Evolutionary conservation across 306 rosid genomes (phyloP).

Genomic region (Quercus dentata): DNA sequence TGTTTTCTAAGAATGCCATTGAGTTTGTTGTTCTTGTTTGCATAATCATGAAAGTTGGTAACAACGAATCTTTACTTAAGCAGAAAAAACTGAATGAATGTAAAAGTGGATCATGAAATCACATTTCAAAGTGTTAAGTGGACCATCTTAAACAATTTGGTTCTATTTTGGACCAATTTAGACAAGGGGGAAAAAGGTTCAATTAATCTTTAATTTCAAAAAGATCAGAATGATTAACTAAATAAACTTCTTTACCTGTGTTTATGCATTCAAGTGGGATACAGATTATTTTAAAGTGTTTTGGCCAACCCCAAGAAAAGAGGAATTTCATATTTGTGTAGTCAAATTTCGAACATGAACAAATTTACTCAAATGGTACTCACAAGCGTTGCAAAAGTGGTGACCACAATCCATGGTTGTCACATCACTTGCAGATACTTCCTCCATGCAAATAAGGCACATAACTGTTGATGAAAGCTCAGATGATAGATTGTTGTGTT

Average conservation of each 20-base stretch:
- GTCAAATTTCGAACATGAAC: neutral
- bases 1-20: neutral
- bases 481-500: neutral
- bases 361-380: neutral
- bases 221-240: neutral
- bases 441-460: constrained; percentile 36
- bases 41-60: neutral
- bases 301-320: neutral
- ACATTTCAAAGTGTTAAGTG: neutral
- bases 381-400: constrained; percentile 34
- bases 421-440: neutral
- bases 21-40: neutral
- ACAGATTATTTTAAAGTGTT: neutral
- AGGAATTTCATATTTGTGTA: neutral
- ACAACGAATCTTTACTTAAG: neutral
- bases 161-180: neutral
- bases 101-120: neutral
- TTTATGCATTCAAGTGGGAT: too few relatives aligned
- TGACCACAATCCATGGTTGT: constrained; percentile 38
- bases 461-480: neutral
- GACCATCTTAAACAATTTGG: neutral
- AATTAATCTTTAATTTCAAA: neutral
- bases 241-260: too few relatives aligned
- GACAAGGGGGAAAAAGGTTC: neutral
- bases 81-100: neutral